Percentiles rank a stretch among this genome's conserved stretches.
phyloP scores from a whole-genome alignment of 441 rosid genomes.

The Gossypium trilobum region DNA sequence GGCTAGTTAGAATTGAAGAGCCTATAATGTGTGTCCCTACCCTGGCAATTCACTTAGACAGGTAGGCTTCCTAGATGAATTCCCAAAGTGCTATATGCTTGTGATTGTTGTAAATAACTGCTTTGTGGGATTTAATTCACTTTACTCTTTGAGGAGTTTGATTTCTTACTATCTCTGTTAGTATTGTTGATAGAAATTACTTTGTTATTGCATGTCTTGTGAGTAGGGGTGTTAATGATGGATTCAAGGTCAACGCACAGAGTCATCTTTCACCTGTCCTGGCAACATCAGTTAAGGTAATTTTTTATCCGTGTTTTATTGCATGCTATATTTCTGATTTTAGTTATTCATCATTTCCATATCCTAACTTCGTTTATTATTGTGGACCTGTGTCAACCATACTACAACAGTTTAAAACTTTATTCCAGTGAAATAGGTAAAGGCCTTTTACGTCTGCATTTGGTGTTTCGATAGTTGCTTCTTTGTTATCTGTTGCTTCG shows the following conservation, averaged over 20 bases:
- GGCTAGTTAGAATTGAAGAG: slow-evolving; percentile 63
- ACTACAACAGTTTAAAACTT: background rate
- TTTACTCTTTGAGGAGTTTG: background rate
- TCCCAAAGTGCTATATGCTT: background rate
- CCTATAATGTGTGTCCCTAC: slow-evolving; percentile 94
- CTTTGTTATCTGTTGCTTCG: background rate
- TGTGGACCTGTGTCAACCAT: background rate
- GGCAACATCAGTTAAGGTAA: slow-evolving; percentile 86
- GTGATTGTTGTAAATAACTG: background rate
- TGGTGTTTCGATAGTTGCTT: background rate
- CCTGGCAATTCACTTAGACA: slow-evolving; percentile 87
- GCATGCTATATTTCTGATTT: background rate
- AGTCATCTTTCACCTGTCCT: slow-evolving; percentile 73
- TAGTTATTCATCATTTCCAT: background rate
- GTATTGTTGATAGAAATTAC: too few species aligned
- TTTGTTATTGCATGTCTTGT: slow-evolving; percentile 9
- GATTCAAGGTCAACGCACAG: slow-evolving; percentile 89
- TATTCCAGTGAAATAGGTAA: background rate
- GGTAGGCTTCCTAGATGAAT: slow-evolving; percentile 34
- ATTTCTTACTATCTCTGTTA: background rate
- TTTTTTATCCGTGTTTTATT: background rate
- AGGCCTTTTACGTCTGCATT: background rate
- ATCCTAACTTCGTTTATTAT: background rate
- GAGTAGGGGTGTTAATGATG: slow-evolving; percentile 75
- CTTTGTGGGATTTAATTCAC: slow-evolving; percentile 1